phyloP scores from a whole-genome alignment of 1,139 yeast genomes.

The Pneumocystis wakefieldiae region DNA sequence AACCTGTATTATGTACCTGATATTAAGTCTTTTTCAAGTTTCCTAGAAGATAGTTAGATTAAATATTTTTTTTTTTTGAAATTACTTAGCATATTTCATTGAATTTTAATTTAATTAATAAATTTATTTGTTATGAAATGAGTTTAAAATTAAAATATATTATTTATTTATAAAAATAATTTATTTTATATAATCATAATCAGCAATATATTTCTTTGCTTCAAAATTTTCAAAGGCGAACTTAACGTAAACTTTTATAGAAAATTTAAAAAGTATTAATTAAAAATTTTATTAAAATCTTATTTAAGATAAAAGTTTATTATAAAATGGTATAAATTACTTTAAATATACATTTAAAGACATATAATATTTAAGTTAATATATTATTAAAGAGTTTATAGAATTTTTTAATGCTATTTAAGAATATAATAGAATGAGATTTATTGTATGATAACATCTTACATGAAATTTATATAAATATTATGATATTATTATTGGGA shows the following conservation, averaged over 20 bases:
- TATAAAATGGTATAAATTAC: too few species aligned
- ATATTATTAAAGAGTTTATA: background rate
- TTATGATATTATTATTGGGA: background rate
- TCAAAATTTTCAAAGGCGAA: too few species aligned
- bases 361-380: too few species aligned
- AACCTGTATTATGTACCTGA: background rate
- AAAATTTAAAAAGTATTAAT: too few species aligned
- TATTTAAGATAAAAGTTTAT: too few species aligned
- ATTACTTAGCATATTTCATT: background rate
- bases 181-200: background rate
- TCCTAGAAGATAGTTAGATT: background rate
- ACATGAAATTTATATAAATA: background rate
- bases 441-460: background rate
- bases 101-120: background rate
- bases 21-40: background rate
- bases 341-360: too few species aligned
- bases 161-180: too few species aligned
- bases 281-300: too few species aligned
- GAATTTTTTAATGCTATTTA: background rate
- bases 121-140: background rate
- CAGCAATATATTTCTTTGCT: too few species aligned
- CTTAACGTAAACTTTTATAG: too few species aligned
- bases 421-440: background rate
- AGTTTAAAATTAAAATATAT: background rate
- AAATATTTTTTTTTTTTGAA: background rate